These are phyloP conservation scores for Erodium texanum DNA, from an alignment of 441 rosid genomes.

Conservation along the genomic window DNA sequence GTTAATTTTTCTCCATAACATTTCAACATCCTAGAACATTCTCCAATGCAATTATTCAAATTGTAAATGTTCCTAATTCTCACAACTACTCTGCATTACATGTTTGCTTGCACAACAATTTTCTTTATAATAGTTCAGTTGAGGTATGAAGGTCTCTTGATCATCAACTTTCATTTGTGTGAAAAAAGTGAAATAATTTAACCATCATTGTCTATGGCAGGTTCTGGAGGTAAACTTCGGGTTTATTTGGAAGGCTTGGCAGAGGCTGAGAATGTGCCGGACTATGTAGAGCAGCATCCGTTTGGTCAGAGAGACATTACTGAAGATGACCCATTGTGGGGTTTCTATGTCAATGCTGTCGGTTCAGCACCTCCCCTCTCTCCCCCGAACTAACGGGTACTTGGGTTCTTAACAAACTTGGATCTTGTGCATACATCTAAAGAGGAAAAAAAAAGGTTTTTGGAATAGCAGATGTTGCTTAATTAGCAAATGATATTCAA, in stretches of 20 bases:
- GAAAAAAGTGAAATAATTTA: too few species aligned
- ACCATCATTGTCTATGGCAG: constrained; percentile 24
- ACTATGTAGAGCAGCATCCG: constrained; percentile 49
- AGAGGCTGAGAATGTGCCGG: constrained; percentile 47
- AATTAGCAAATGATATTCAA: neutral
- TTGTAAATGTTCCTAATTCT: neutral
- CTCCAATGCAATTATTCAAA: neutral
- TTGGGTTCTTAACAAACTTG: neutral
- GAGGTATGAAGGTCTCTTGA: too few species aligned
- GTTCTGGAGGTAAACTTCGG: constrained; percentile 57
- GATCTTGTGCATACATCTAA: neutral
- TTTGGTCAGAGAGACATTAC: constrained; percentile 64
- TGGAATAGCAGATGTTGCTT: neutral
- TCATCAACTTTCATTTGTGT: too few species aligned
- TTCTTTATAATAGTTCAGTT: too few species aligned
- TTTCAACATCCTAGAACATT: neutral
- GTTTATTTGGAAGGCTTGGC: constrained; percentile 50
- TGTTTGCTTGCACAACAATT: neutral
- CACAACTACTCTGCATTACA: neutral
- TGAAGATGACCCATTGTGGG: constrained; percentile 45
- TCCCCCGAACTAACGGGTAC: neutral
- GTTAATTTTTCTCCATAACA: neutral
- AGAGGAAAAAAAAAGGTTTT: neutral
- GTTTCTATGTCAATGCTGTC: constrained; percentile 42
- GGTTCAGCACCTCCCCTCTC: constrained; percentile 17